Evolutionary conservation across 1,139 yeast genomes (phyloP).

Genomic region (Pichia sp.): DNA sequence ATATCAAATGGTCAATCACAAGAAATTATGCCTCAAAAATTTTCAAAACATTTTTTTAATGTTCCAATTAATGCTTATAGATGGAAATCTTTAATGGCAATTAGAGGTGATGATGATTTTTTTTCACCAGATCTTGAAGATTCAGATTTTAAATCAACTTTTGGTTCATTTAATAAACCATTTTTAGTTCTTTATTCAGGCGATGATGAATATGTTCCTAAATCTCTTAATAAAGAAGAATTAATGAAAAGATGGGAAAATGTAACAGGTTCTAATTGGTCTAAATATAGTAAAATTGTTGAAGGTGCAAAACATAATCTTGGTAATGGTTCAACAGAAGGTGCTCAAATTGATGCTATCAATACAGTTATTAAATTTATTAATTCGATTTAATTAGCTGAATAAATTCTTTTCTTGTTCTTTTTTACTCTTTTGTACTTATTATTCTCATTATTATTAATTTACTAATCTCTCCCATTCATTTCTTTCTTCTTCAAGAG

Average conservation of each 20-base stretch:
- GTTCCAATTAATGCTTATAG: slow-evolving; percentile 65
- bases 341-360: slow-evolving; percentile 15
- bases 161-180: slow-evolving; percentile 49
- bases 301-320: slow-evolving; percentile 59
- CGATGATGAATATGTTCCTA: slow-evolving; percentile 58
- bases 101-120: slow-evolving; percentile 71
- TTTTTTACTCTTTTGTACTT: neutral
- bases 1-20: slow-evolving; percentile 39
- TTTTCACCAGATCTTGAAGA: slow-evolving; percentile 44
- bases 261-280: slow-evolving; percentile 43
- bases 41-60: slow-evolving; percentile 38
- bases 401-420: neutral
- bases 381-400: neutral
- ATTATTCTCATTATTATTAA: neutral
- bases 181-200: slow-evolving; percentile 54
- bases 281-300: slow-evolving; percentile 47
- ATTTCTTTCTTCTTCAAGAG: slow-evolving; percentile 21
- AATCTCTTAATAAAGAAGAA: slow-evolving; percentile 39
- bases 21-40: slow-evolving; percentile 49
- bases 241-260: slow-evolving; percentile 47
- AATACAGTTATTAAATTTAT: slow-evolving; percentile 16
- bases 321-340: slow-evolving; percentile 34
- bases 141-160: slow-evolving; percentile 39
- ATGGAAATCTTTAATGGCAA: slow-evolving; percentile 53
- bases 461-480: slow-evolving; percentile 19